These are phyloP conservation scores for Sphagnurus paluster DNA, from an alignment of 1,284 basidiomycete genomes.

Conservation along the genomic window DNA sequence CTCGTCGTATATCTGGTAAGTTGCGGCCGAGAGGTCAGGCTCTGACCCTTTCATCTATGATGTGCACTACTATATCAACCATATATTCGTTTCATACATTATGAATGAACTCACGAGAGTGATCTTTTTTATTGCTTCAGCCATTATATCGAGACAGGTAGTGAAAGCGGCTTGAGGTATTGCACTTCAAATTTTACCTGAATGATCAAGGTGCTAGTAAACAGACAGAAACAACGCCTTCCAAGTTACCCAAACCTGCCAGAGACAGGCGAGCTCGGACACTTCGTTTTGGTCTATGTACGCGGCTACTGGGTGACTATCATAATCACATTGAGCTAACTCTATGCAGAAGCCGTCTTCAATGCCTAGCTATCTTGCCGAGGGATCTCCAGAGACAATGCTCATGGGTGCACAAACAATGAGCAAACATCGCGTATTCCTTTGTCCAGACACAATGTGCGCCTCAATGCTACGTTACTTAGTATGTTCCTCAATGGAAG, in stretches of 20 bases:
- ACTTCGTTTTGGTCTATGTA: too few relatives aligned
- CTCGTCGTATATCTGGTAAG: slow-evolving; percentile 92
- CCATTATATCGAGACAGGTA: slow-evolving; percentile 33
- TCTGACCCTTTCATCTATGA: slow-evolving; percentile 73
- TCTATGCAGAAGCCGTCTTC: too few relatives aligned
- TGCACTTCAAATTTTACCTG: slow-evolving; percentile 10
- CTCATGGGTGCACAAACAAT: slow-evolving; percentile 10
- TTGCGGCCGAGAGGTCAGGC: slow-evolving; percentile 85
- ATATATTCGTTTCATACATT: slow-evolving; percentile 5
- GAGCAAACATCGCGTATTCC: slow-evolving; percentile 13
- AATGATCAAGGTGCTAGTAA: slow-evolving; percentile 15
- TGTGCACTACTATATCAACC: not conserved
- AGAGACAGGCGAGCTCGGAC: too few relatives aligned
- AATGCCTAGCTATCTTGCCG: too few relatives aligned
- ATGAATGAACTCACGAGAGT: slow-evolving; percentile 44
- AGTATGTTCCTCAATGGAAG: slow-evolving; percentile 9
- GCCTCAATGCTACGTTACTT: not conserved
- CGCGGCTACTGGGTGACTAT: too few relatives aligned
- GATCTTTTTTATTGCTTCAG: slow-evolving; percentile 53
- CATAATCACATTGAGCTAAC: too few relatives aligned
- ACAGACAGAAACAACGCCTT: slow-evolving; percentile 16
- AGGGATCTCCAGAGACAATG: slow-evolving; percentile 6
- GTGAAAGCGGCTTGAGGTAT: not conserved
- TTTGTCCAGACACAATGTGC: slow-evolving; percentile 17
- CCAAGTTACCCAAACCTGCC: too few relatives aligned